These are phyloP conservation scores for Daldinia childiae DNA, from an alignment of 495 filamentous ascomycete species.

Conservation along the genomic window DNA sequence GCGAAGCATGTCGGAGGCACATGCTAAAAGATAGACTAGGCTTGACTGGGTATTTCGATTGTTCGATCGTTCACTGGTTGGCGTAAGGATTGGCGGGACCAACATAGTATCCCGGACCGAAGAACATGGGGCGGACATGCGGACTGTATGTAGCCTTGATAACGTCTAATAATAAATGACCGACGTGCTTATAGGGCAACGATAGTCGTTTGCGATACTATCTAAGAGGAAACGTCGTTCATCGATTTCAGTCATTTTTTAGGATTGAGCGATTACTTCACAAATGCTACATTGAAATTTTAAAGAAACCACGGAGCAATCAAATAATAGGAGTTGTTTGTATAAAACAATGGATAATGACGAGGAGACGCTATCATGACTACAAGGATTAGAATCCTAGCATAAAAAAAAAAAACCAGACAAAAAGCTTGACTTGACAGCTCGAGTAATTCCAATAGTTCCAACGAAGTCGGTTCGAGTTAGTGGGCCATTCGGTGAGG, in stretches of 20 bases:
- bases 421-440: slow-evolving; percentile 33
- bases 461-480: not conserved
- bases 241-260: slow-evolving; percentile 14
- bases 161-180: slow-evolving; percentile 42
- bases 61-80: slow-evolving; percentile 5
- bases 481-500: not conserved
- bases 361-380: not conserved
- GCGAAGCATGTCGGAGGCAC: not conserved
- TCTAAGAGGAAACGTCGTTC: slow-evolving; percentile 5
- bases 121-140: slow-evolving; percentile 25
- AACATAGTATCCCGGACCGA: slow-evolving; percentile 36
- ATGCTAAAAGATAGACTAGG: not conserved
- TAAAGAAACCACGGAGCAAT: not conserved
- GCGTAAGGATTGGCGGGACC: slow-evolving; percentile 31
- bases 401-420: not conserved
- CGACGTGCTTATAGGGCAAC: slow-evolving; percentile 27
- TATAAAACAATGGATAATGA: not conserved
- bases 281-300: not conserved
- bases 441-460: not conserved
- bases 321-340: not conserved
- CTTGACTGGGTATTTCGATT: slow-evolving; percentile 5
- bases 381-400: slow-evolving; percentile 18
- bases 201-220: slow-evolving; percentile 26
- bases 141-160: slow-evolving; percentile 3
- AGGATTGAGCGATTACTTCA: slow-evolving; percentile 5